Evolutionary conservation across 108 stramenopile genomes (phyloP).

Genomic region (Mediolabrus comicus): DNA sequence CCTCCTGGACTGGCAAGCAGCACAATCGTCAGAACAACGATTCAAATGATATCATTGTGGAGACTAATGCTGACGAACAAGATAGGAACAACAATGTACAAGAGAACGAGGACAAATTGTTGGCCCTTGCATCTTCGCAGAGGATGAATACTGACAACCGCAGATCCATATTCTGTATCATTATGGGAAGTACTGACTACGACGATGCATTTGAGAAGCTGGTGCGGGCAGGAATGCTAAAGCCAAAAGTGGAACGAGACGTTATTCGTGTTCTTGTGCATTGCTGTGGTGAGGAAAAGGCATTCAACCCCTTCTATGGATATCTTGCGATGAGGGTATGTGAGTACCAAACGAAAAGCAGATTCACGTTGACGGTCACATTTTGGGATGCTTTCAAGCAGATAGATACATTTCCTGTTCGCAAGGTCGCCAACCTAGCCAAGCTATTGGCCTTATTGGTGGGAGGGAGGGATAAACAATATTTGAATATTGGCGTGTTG

Average conservation of each 20-base stretch:
- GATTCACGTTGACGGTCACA: conserved; percentile 91
- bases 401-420: conserved; percentile 66
- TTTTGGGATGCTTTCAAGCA: conserved; percentile 96
- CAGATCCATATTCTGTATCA: conserved; percentile 90
- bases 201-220: conserved; percentile 96
- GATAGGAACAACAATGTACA: conserved; percentile 7
- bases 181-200: conserved; percentile 90
- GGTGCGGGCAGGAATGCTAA: conserved; percentile 77
- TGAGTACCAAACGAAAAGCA: conserved; percentile 86
- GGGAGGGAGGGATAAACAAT: conserved; percentile 56
- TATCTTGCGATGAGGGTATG: conserved; percentile 87
- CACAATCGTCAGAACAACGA: conserved; percentile 39
- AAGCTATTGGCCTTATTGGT: conserved; percentile 88
- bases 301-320: conserved; percentile 94
- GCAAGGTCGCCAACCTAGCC: conserved; percentile 88
- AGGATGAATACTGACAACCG: conserved; percentile 95
- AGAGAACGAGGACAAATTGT: conserved; percentile 53
- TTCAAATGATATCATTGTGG: conserved; percentile 11
- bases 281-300: conserved; percentile 89
- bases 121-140: conserved; percentile 80
- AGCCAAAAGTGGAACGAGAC: conserved; percentile 87
- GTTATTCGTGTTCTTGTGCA: conserved; percentile 91
- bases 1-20: conserved; percentile 91
- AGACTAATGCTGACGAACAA: conserved; percentile 3
- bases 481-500: conserved; percentile 63